These are phyloP conservation scores for Rhododendron ferrugineum DNA, from an alignment of 148 eudicot species.

Conservation along the genomic window DNA sequence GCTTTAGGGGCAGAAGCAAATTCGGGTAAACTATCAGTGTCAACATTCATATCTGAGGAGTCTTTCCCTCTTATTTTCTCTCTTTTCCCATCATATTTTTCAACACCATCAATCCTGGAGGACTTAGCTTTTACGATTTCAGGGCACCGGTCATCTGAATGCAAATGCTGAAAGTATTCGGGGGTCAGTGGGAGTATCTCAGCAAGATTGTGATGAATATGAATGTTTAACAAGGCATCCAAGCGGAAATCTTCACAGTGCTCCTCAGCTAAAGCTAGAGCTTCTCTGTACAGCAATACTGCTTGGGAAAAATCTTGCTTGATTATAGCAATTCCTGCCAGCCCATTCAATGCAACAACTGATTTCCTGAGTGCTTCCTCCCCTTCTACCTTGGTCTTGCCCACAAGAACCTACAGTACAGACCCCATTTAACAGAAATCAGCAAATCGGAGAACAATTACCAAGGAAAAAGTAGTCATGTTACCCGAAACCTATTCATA, in stretches of 20 bases:
- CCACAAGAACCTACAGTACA: slow-evolving; percentile 67
- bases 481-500: not conserved
- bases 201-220: slow-evolving; percentile 79
- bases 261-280: slow-evolving; percentile 59
- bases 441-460: not conserved
- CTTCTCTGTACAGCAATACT: slow-evolving; percentile 67
- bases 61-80: slow-evolving; percentile 14
- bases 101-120: slow-evolving; percentile 20
- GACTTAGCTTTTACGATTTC: slow-evolving; percentile 24
- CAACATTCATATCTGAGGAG: slow-evolving; percentile 7
- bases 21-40: slow-evolving; percentile 19
- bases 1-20: slow-evolving; percentile 7
- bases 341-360: slow-evolving; percentile 86
- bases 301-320: slow-evolving; percentile 65
- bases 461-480: not conserved
- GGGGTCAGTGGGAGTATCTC: slow-evolving; percentile 50
- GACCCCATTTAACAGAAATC: slow-evolving; percentile 10
- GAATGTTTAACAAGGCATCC: slow-evolving; percentile 85
- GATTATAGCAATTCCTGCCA: slow-evolving; percentile 83
- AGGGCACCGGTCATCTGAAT: slow-evolving; percentile 12
- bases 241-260: slow-evolving; percentile 74
- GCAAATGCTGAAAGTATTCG: slow-evolving; percentile 16
- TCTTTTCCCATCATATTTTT: slow-evolving; percentile 21
- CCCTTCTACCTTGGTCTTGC: slow-evolving; percentile 92
- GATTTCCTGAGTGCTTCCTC: slow-evolving; percentile 85